These are phyloP conservation scores for Panellus pusillus DNA, from an alignment of 768 basidiomycete genomes.

Conservation along the genomic window DNA sequence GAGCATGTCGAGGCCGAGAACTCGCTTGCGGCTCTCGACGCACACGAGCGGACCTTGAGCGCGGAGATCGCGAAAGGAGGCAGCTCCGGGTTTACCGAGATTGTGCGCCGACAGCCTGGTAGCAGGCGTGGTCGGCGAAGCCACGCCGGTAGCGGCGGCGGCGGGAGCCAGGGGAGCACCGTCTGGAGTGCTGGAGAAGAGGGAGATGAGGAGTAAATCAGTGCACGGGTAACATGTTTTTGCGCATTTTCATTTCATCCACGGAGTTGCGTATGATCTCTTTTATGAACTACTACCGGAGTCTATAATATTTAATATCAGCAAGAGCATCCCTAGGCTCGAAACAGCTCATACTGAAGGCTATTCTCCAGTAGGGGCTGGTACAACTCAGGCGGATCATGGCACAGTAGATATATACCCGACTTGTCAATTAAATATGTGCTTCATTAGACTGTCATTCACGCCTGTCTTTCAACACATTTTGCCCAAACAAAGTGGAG, in stretches of 20 bases:
- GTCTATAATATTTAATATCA: too few relatives aligned
- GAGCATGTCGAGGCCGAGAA: conserved; percentile 80
- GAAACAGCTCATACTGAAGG: too few relatives aligned
- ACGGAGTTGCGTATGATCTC: conserved; percentile 10
- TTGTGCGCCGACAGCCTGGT: conserved; percentile 49
- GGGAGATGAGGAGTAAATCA: conserved; percentile 39
- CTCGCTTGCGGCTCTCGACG: conserved; percentile 75
- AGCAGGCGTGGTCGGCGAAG: conserved; percentile 63
- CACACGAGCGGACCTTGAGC: conserved; percentile 69
- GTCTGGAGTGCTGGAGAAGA: conserved; percentile 83
- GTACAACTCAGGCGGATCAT: too few relatives aligned
- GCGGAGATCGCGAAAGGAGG: conserved; percentile 76
- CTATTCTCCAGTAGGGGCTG: too few relatives aligned
- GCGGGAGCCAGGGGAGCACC: conserved; percentile 49
- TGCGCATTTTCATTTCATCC: conserved; percentile 10
- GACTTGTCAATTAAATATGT: too few relatives aligned
- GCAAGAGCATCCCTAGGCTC: too few relatives aligned
- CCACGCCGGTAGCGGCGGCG: conserved; percentile 64
- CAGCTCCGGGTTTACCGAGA: conserved; percentile 78
- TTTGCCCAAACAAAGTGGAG: too few relatives aligned
- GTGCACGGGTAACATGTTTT: conserved; percentile 5
- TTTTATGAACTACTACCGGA: too few relatives aligned
- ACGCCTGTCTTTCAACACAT: too few relatives aligned
- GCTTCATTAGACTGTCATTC: too few relatives aligned
- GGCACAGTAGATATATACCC: too few relatives aligned